Percentiles rank a stretch among this genome's conserved stretches.
Conservation (phyloP, 1,139 yeast species). For the Nakaseomyces delphensis region DNA sequence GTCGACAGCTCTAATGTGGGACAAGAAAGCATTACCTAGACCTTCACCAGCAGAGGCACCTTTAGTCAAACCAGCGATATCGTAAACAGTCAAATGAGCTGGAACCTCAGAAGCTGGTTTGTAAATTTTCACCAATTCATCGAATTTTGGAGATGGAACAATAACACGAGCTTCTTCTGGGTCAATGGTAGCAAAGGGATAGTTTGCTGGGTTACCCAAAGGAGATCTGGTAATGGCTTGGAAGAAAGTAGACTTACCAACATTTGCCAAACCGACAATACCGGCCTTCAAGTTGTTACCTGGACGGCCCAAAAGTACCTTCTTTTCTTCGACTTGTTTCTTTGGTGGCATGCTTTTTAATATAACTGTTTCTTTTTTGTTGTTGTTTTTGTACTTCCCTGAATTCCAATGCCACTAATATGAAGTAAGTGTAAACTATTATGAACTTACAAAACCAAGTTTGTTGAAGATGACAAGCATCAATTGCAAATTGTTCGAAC, state of each 20-base stretch:
- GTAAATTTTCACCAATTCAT: constrained; percentile 60
- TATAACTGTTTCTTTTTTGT: constrained; percentile 1
- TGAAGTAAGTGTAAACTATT: too few relatives aligned
- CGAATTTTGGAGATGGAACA: constrained; percentile 90
- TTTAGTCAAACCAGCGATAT: constrained; percentile 95
- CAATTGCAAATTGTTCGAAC: neutral
- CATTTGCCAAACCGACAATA: constrained; percentile 94
- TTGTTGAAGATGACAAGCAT: too few relatives aligned
- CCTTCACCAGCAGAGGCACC: constrained; percentile 99
- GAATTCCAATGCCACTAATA: neutral
- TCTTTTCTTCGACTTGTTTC: constrained; percentile 84
- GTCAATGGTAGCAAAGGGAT: constrained; percentile 97
- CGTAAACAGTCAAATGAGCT: constrained; percentile 87
- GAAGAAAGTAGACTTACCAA: constrained; percentile 89
- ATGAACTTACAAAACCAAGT: too few relatives aligned
- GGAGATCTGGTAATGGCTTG: constrained; percentile 86
- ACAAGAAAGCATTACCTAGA: constrained; percentile 93
- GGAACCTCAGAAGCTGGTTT: constrained; percentile 85
- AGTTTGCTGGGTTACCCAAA: constrained; percentile 96
- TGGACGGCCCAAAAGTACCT: constrained; percentile 91
- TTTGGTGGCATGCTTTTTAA: constrained; percentile 72
- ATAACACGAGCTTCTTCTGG: constrained; percentile 98
- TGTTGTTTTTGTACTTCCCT: neutral
- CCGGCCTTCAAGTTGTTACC: constrained; percentile 96
- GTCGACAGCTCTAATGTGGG: constrained; percentile 96